Evolutionary conservation across 2,329 filamentous ascomycete species (phyloP), one percentile per base, ranked within the genome.

Genomic region (Chaetomium olivaceum): DNA sequence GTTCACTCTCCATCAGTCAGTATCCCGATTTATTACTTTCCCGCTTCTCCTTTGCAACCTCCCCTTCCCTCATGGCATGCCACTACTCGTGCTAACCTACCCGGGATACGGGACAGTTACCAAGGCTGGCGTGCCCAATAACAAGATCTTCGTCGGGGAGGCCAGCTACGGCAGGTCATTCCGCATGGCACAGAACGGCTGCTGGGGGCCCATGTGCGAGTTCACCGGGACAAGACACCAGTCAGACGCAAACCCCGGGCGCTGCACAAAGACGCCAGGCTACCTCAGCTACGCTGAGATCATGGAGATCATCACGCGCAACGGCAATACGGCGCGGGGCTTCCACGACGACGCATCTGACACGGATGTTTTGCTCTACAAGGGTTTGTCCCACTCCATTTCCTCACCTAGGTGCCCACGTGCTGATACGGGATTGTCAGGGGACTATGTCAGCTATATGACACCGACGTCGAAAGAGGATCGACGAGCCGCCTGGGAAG

Each of bases 221-320:
- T 61, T 27, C n/a, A 56, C 43, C 3, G 58, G 57, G 6, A 23
- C 14, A 9, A 6, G 14, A 6, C 2, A 7, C 4, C 2, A 25
- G 1, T 33, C 51, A 1, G 39, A 39, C 9, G 62, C 62, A 7
- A 7, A 16, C 0, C 4, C 7, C 2, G 62, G 63, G 0, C 9
- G 12, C 0, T 64, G 63, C 21, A 64, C 58, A 1, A 43, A 25
- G 21, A 52, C 51, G 12, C 8, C 12, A 7, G 63, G 51, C 1
- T 64, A 64, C n/a, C 50, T 64, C 4, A 14, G 57, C 29, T 19
- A 61, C 23, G 63, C 63, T 39, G 58, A 64, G 29, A 61, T 64
- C 31, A 19, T 16, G 19, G 50, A 64, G 25, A 60, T 64, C 29
- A 12, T 59, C 56, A 43, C 11, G 3, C 23, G 19, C 2, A n/a